Percentiles rank a stretch among this genome's conserved stretches.
These are phyloP conservation scores for Starmerella asiatica DNA, from an alignment of 805 yeast species.

Conservation along the genomic window DNA sequence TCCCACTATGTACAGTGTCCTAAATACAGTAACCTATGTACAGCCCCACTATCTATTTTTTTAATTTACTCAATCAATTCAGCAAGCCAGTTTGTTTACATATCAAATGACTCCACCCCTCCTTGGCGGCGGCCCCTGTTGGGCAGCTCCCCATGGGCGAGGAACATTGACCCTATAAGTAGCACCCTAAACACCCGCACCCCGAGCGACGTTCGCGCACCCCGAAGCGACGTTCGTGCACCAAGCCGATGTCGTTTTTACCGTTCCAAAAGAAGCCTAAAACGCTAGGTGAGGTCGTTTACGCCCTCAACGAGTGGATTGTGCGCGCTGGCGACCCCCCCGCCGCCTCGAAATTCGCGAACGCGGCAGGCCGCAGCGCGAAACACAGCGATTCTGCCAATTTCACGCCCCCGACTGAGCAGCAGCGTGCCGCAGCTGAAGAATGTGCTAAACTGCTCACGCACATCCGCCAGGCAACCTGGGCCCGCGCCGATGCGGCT, in stretches of 20 bases:
- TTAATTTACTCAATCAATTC: too few species aligned
- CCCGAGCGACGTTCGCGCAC: too few species aligned
- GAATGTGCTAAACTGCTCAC: slow-evolving; percentile 16
- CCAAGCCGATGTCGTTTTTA: slow-evolving; percentile 58
- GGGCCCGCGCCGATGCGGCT: slow-evolving; percentile 7
- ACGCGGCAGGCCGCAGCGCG: background rate
- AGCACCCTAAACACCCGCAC: too few species aligned
- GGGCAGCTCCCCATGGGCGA: too few species aligned
- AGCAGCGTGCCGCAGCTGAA: slow-evolving; percentile 26
- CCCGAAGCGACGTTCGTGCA: too few species aligned
- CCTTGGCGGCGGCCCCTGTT: too few species aligned
- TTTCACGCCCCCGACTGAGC: slow-evolving; percentile 1
- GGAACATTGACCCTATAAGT: too few species aligned
- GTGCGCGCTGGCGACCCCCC: slow-evolving; percentile 7
- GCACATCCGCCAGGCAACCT: slow-evolving; percentile 13
- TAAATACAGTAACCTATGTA: too few species aligned
- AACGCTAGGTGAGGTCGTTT: slow-evolving; percentile 72
- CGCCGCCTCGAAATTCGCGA: background rate
- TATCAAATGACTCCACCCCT: too few species aligned
- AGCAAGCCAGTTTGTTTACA: too few species aligned
- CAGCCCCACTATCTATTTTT: too few species aligned
- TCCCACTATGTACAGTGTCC: too few species aligned
- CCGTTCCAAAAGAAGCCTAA: slow-evolving; percentile 76
- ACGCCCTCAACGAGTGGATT: slow-evolving; percentile 55
- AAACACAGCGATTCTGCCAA: background rate